These are phyloP conservation scores for Ananas comosus DNA, from an alignment of 176 grass and related monocot species.

Conservation along the genomic window DNA sequence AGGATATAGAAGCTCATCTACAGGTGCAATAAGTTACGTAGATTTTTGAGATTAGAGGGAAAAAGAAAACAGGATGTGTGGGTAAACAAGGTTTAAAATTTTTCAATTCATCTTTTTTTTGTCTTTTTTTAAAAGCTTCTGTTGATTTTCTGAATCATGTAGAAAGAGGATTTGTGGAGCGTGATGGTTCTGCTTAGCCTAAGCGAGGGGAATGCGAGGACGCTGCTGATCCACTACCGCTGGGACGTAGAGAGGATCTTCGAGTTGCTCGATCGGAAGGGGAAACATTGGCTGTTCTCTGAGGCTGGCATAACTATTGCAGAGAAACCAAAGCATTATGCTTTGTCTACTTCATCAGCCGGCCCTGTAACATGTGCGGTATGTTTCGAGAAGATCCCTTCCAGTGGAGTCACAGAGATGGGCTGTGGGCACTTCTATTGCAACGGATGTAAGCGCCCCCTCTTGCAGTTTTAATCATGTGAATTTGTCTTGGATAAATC, in stretches of 20 bases:
- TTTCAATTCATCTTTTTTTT: background rate
- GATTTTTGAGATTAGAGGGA: background rate
- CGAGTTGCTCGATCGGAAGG: conserved; percentile 92
- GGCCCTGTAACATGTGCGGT: conserved; percentile 48
- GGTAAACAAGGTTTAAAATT: too few species aligned
- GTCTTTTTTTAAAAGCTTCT: background rate
- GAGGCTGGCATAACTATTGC: conserved; percentile 62
- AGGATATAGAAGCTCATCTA: too few species aligned
- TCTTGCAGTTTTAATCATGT: background rate
- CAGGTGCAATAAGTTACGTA: too few species aligned
- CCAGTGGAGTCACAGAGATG: conserved; percentile 49
- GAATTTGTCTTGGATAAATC: too few species aligned
- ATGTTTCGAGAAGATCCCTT: conserved; percentile 63
- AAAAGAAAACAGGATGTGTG: conserved; percentile 11
- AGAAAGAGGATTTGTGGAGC: conserved; percentile 92
- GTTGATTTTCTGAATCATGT: conserved; percentile 20
- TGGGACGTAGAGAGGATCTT: conserved; percentile 97
- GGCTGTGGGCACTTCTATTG: conserved; percentile 87
- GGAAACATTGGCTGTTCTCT: conserved; percentile 60
- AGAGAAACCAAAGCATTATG: conserved; percentile 17
- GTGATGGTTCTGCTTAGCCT: conserved; percentile 72
- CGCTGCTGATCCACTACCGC: conserved; percentile 84
- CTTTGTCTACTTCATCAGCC: conserved; percentile 7
- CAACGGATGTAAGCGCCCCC: conserved; percentile 69
- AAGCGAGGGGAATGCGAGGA: conserved; percentile 80